phyloP scores from a whole-genome alignment of 345 rosid genomes.

The Raphanus sativus region DNA sequence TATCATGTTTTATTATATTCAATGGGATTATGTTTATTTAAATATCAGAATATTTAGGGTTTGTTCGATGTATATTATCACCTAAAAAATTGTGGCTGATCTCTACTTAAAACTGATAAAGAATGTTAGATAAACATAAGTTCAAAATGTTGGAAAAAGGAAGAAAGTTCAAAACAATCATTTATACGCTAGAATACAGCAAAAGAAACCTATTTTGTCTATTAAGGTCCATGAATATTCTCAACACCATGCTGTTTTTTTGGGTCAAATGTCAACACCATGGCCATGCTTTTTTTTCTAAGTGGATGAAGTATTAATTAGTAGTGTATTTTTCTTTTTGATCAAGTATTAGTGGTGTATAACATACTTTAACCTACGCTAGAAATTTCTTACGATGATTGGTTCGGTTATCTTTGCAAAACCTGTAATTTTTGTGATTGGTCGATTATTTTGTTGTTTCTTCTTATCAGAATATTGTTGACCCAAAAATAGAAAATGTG shows the following conservation, averaged over 20 bases:
- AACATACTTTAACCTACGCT: background rate
- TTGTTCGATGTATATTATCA: background rate
- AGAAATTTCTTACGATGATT: background rate
- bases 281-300: too few species aligned
- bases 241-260: background rate
- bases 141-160: background rate
- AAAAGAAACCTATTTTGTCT: background rate
- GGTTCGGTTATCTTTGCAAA: background rate
- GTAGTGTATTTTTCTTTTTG: too few species aligned
- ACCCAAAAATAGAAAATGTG: background rate
- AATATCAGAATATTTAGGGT: background rate
- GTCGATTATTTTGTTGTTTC: background rate
- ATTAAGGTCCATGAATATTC: background rate
- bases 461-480: background rate
- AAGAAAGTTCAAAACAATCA: background rate
- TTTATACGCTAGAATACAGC: background rate
- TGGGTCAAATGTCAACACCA: too few species aligned
- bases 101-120: background rate
- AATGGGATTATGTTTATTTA: too few species aligned
- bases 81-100: background rate
- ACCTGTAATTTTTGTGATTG: constrained; percentile 1
- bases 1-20: background rate
- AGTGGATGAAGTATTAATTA: background rate
- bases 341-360: background rate
- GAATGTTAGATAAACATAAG: background rate